phyloP scores from a whole-genome alignment of 441 rosid genomes.

The Gossypium trilobum region DNA sequence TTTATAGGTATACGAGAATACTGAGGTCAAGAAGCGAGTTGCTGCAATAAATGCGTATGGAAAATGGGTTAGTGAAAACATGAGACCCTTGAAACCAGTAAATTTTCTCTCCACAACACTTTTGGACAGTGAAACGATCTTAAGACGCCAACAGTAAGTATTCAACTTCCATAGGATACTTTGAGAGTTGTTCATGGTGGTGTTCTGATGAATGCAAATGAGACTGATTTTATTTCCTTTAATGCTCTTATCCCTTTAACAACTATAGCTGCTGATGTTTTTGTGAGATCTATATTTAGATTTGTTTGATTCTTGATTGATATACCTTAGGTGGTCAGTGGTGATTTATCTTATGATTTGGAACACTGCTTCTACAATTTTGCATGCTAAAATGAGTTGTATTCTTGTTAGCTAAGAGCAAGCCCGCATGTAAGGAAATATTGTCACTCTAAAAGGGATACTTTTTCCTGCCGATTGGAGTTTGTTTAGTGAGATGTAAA shows the following conservation, averaged over 20 bases:
- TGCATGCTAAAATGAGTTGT: not conserved
- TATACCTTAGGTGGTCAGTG: not conserved
- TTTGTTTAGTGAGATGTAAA: not conserved
- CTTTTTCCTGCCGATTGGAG: not conserved
- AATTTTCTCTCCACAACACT: conserved; percentile 58
- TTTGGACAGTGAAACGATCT: conserved; percentile 71
- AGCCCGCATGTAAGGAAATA: not conserved
- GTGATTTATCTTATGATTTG: not conserved
- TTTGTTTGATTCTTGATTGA: not conserved
- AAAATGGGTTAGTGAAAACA: conserved; percentile 78
- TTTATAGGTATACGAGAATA: conserved; percentile 86
- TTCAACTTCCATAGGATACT: conserved; percentile 14
- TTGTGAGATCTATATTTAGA: not conserved
- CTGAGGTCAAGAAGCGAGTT: conserved; percentile 81
- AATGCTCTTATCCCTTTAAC: not conserved
- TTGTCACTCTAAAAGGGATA: not conserved
- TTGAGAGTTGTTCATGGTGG: not conserved
- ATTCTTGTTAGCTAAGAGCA: not conserved
- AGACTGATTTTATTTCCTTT: not conserved
- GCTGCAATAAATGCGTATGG: conserved; percentile 81
- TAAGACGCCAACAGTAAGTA: conserved; percentile 87
- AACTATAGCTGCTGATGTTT: not conserved
- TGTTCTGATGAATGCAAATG: not conserved
- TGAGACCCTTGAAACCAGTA: conserved; percentile 59
- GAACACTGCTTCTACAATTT: not conserved